These are phyloP conservation scores for Vitis riparia DNA, from an alignment of 164 flowering plant genomes.

Conservation along the genomic window DNA sequence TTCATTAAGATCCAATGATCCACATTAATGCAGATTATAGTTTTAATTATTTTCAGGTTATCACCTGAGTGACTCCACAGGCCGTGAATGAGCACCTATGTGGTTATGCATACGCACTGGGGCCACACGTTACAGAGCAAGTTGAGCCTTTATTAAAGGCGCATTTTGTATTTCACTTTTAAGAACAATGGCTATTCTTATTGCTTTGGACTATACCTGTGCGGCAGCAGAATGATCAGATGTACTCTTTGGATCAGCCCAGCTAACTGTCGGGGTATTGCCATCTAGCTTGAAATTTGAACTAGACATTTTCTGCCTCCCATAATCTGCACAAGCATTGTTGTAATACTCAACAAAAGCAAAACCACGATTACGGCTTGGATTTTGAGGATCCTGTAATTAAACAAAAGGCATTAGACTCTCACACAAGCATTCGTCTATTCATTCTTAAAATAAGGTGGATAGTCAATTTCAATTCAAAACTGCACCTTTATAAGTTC, in stretches of 20 bases:
- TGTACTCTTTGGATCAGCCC: conserved; percentile 92
- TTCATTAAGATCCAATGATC: too few species aligned
- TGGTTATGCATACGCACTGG: too few species aligned
- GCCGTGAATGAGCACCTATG: too few species aligned
- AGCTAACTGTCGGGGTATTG: conserved; percentile 78
- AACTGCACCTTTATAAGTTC: conserved; percentile 82
- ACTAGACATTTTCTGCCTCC: conserved; percentile 79
- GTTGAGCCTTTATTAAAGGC: too few species aligned
- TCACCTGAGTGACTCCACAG: too few species aligned
- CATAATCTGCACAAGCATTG: conserved; percentile 97
- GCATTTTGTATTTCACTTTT: too few species aligned
- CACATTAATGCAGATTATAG: too few species aligned
- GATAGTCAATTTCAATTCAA: conserved; percentile 3
- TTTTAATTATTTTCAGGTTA: too few species aligned
- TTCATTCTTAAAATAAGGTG: background rate
- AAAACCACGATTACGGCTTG: conserved; percentile 90
- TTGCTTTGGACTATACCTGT: conserved; percentile 55
- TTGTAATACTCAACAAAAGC: conserved; percentile 94
- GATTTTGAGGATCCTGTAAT: conserved; percentile 85
- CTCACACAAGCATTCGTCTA: background rate
- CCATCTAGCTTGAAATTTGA: conserved; percentile 82
- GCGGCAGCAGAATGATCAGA: conserved; percentile 78
- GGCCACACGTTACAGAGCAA: too few species aligned
- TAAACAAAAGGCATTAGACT: conserved; percentile 8
- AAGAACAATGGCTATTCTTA: background rate